Evolutionary conservation across 2,329 filamentous ascomycete genomes (phyloP), one percentile per base, ranked within the genome.

Genomic region (Aspergillus pseudoviridinutans): DNA sequence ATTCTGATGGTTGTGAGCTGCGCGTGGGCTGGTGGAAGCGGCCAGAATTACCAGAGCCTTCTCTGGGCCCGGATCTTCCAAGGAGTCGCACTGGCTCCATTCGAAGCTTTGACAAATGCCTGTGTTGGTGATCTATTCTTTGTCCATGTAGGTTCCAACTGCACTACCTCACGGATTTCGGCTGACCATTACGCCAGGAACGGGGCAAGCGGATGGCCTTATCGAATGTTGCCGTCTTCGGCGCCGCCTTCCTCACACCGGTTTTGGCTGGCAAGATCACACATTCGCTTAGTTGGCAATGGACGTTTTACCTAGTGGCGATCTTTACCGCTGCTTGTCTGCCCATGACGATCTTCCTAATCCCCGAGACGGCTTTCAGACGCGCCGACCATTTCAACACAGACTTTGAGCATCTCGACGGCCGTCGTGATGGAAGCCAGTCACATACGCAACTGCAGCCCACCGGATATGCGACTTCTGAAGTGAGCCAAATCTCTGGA

Each of bases 261-360:
- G 91, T 97, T n/a, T 77, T 96, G 25, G 92, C 92, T 1, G 92
- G 92, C 38, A 92, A 91, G 74, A 92, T 96, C 66, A 91, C 91
- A 3, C 76, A 84, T 50, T 79, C 80, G 0, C 80, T 96, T 51
- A 86, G 87, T n/a, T 96, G 91, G 88, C 78, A 84, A 70, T 96
- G 91, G 92, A 88, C 87, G 0, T 97, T 97, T 69, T 91, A 92
- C 73, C 83, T 97, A 46, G 85, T 96, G 14, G 85, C 91, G 58
- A 96, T 97, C 64, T 95, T 96, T 74, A 83, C 86, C 49, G 90
- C 81, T 4, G 80, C 78, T 5, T 84, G 87, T 55, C 76, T 97
- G 4, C 87, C 91, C 0, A 76, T 88, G 10, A 78, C 96, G 22
- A 78, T 94, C 59, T 83, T 96, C 62, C 85, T 92, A 62, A 90